Evolutionary conservation across 331 rosid genomes (phyloP), one percentile per base, ranked within the genome.

Genomic region (Malus hybrid): DNA sequence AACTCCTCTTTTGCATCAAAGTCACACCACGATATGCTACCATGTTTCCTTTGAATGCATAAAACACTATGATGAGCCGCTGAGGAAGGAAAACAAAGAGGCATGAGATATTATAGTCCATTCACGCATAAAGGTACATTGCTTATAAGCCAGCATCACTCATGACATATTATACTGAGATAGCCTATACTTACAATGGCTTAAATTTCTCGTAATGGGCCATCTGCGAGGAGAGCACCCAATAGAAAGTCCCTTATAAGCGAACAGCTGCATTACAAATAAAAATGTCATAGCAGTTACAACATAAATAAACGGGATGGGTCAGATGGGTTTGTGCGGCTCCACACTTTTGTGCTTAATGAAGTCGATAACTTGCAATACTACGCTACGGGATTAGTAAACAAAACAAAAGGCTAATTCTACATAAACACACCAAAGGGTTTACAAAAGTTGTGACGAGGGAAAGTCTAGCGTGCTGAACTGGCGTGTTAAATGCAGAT

Each of bases 211-310:
- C 63, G 76, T 75, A 79, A 76, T n/a, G 60, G 75, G 73, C 33
- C 65, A 67, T 77, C 57, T 65, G 67, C 70, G 44, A 9, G 60
- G 76, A 42, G 75, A 79, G 75, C 79, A 71, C 39, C 85, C 46
- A 15, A 57, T 15, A 30, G 33, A 78, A 24, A 70, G 72, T 80
- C 86, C 78, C 83, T 60, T 80, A 12, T 30, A 63, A 70, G 66
- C 55, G 72, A 77, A 8, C 32, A 79, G 77, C 93, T 88, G 97
- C 96, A 79, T 81, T 24, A 46, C 29, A 10, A 65, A 26, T 20
- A 24, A 14, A 44, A 63, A 10, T 34, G 61, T 39, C 64, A 33
- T 7, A 64, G 16, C 20, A 48, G 52, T 66, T 20, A 44, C 30
- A 55, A 20, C 18, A 24, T 22, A 2, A 61, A 44, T 0, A 22